Evolutionary conservation across 805 yeast genomes (phyloP), one percentile per base, ranked within the genome.

Genomic region (Limtongia smithiae): DNA sequence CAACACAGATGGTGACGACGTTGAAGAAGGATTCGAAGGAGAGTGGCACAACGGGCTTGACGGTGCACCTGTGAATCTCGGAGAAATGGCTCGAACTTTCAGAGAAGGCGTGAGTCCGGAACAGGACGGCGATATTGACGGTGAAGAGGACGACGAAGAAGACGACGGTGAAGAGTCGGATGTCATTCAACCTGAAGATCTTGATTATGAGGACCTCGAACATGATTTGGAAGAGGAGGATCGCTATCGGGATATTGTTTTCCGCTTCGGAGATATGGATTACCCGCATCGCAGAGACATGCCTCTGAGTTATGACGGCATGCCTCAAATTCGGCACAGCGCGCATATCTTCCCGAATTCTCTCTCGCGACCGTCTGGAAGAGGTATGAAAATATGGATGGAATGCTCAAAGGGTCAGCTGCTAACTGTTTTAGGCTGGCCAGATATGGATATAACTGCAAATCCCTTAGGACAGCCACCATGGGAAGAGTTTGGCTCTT

Each of bases 61-160:
- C 15, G 43, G 32, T 24, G 46, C 40, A 20, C 41, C 15, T 28
- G 18, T 28, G 4, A 46, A 33, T 3, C 46, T 51, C n/a, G 65
- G 55, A 3, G 58, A 53, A n/a, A 35, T 48, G 44, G 58, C 40
- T 14, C 51, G 47, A 31, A 58, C 42, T 12, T 56, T 44, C 4
- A 57, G 40, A 17, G 64, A 53, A 35, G 59, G 41, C 33, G 44
- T 28, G n/a, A 37, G 50, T 30, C 41, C 44, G 9, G 50, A 39
- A 21, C 57, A 51, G 24, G 55, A 51, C 37, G 47, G 36, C 4
- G 50, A 63, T 22, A 62, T 68, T 1, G 68, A 62, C 36, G 66
- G 68, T 66, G 71, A 68, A 44, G 65, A 68, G 2, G 69, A 68
- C 7, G 66, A 70, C 3, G 68, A 65, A 3, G 60, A 65, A 6